Percentiles rank a stretch among this genome's conserved stretches.
phyloP scores from a whole-genome alignment of 768 basidiomycete species.

The Suillus luteus region DNA sequence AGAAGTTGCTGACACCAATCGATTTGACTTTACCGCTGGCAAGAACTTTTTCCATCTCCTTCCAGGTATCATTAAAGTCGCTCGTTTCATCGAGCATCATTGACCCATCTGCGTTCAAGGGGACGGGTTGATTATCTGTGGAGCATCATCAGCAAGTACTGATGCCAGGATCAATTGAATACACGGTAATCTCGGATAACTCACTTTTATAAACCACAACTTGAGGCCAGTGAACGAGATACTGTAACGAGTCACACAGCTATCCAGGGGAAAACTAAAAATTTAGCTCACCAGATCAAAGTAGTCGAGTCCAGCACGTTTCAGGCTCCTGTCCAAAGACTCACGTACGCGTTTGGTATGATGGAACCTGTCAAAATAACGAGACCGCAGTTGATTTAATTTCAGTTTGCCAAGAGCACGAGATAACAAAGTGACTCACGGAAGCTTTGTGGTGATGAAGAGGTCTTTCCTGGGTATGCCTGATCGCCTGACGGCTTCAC shows the following conservation, averaged over 20 bases:
- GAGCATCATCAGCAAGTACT: conserved; percentile 7
- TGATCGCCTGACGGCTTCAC: conserved; percentile 46
- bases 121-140: conserved; percentile 17
- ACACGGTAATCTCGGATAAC: neutral
- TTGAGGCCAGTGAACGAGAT: conserved; percentile 45
- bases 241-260: conserved; percentile 19
- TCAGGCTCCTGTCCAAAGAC: conserved; percentile 38
- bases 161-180: neutral
- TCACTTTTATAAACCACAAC: conserved; percentile 23
- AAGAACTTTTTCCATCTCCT: conserved; percentile 31
- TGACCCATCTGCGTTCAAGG: conserved; percentile 20
- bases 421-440: conserved; percentile 24
- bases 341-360: conserved; percentile 38
- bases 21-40: conserved; percentile 43
- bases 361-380: conserved; percentile 21
- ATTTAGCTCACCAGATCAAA: conserved; percentile 39
- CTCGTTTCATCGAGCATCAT: conserved; percentile 28
- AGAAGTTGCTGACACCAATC: conserved; percentile 63
- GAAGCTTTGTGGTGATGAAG: conserved; percentile 53
- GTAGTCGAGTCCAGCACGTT: conserved; percentile 41
- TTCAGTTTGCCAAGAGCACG: neutral
- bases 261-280: neutral
- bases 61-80: conserved; percentile 38
- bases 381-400: conserved; percentile 8
- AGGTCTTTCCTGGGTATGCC: conserved; percentile 50